Conservation (phyloP, 345 rosid genomes). For the Gossypium raimondii region DNA sequence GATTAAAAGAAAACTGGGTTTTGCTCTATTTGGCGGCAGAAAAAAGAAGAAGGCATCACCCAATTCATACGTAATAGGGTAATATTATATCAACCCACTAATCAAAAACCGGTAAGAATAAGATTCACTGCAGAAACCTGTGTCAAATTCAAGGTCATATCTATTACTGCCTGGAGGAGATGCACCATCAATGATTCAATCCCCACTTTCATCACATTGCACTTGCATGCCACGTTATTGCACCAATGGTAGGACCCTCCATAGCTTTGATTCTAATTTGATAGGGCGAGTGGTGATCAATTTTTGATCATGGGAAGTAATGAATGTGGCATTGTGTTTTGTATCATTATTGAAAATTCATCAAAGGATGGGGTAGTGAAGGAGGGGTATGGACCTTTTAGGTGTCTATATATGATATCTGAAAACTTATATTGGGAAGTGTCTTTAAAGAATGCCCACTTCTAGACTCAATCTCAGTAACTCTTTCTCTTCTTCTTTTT, state of each 20-base stretch:
- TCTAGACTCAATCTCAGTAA: constrained; percentile 47
- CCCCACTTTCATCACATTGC: constrained; percentile 3
- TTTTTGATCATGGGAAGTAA: not conserved
- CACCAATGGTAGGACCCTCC: not conserved
- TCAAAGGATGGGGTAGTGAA: not conserved
- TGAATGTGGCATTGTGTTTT: constrained; percentile 7
- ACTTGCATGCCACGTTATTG: not conserved
- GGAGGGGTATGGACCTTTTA: not conserved
- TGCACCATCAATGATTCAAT: not conserved
- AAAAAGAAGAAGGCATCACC: not conserved
- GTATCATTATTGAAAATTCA: constrained; percentile 8
- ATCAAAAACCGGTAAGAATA: constrained; percentile 34
- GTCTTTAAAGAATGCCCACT: constrained; percentile 60
- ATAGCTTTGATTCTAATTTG: not conserved
- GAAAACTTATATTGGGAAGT: not conserved
- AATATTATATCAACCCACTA: constrained; percentile 5
- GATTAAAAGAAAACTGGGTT: not conserved
- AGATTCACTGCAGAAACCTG: constrained; percentile 38
- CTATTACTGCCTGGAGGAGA: constrained; percentile 7
- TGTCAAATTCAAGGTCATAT: constrained; percentile 39
- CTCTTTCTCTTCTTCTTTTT: not conserved
- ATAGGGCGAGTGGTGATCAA: not conserved
- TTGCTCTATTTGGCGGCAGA: constrained; percentile 31
- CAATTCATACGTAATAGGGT: constrained; percentile 27
- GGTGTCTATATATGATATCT: not conserved